These are phyloP conservation scores for Sugiyamaella neomexicana DNA, from an alignment of 1,139 yeast species.

Conservation along the genomic window DNA sequence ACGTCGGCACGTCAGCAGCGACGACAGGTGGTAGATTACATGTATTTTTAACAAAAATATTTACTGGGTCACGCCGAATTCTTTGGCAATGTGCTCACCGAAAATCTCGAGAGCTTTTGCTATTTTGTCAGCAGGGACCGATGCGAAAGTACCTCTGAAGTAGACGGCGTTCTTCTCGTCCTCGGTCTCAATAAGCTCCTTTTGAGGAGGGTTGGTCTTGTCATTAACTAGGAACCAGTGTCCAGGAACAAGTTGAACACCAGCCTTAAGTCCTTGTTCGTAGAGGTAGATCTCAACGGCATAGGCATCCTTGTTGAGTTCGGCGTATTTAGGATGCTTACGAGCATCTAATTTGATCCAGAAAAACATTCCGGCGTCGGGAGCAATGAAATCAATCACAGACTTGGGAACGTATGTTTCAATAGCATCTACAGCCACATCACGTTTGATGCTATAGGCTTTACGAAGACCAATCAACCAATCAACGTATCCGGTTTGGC, in stretches of 20 bases:
- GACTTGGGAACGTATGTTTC: slow-evolving; percentile 59
- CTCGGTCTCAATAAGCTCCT: slow-evolving; percentile 28
- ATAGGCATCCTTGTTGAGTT: slow-evolving; percentile 53
- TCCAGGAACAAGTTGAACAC: slow-evolving; percentile 82
- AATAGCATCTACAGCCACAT: slow-evolving; percentile 71
- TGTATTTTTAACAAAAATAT: not conserved
- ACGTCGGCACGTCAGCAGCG: no score
- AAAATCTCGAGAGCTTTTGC: slow-evolving; percentile 62
- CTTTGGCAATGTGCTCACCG: slow-evolving; percentile 53
- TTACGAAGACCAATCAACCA: slow-evolving; percentile 86
- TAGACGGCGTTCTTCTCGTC: slow-evolving; percentile 49
- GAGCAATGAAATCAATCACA: slow-evolving; percentile 59
- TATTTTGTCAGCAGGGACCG: slow-evolving; percentile 67
- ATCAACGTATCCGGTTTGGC: slow-evolving; percentile 72
- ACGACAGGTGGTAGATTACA: no score
- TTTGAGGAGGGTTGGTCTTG: slow-evolving; percentile 50
- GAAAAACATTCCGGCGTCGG: slow-evolving; percentile 94
- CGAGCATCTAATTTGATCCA: slow-evolving; percentile 73
- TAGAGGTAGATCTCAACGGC: slow-evolving; percentile 66
- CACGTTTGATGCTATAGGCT: slow-evolving; percentile 78
- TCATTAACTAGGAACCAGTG: slow-evolving; percentile 73
- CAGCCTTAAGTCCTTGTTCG: slow-evolving; percentile 61
- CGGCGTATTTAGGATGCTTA: slow-evolving; percentile 71
- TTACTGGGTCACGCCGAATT: slow-evolving; percentile 35
- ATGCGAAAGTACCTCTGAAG: slow-evolving; percentile 91